Conservation (phyloP, 2,329 filamentous ascomycete genomes). For the Fusarium sp. region DNA sequence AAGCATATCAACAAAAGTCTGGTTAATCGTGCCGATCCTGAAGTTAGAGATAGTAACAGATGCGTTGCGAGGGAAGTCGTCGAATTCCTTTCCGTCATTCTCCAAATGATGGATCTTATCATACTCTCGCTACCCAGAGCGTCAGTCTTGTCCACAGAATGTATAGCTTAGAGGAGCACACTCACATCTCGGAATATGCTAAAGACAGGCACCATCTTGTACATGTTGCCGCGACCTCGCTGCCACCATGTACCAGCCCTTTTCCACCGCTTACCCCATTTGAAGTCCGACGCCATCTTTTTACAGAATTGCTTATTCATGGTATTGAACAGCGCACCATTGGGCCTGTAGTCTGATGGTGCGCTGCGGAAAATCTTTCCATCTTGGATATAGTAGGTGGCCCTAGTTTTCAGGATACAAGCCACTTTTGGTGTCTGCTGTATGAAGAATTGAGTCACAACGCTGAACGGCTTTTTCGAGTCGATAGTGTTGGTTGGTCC, state of each 20-base stretch:
- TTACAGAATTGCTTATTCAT: neutral
- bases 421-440: constrained; percentile 33
- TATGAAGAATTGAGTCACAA: constrained; percentile 73
- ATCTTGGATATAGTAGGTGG: constrained; percentile 68
- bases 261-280: neutral
- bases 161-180: neutral
- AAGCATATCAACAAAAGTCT: neutral
- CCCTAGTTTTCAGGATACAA: constrained; percentile 46
- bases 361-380: constrained; percentile 47
- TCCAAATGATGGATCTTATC: neutral
- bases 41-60: neutral
- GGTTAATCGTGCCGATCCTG: neutral
- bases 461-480: constrained; percentile 68
- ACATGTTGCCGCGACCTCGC: neutral
- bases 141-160: neutral
- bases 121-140: neutral
- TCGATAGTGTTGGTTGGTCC: constrained; percentile 65
- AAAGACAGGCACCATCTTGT: neutral
- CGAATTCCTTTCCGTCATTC: neutral
- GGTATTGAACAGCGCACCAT: neutral
- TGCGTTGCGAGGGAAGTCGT: neutral
- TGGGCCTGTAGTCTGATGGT: neutral
- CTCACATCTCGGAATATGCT: neutral
- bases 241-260: neutral
- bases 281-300: neutral